Evolutionary conservation across 768 basidiomycete genomes (phyloP), one percentile per base, ranked within the genome.

Genomic region (Grammothele lineata): DNA sequence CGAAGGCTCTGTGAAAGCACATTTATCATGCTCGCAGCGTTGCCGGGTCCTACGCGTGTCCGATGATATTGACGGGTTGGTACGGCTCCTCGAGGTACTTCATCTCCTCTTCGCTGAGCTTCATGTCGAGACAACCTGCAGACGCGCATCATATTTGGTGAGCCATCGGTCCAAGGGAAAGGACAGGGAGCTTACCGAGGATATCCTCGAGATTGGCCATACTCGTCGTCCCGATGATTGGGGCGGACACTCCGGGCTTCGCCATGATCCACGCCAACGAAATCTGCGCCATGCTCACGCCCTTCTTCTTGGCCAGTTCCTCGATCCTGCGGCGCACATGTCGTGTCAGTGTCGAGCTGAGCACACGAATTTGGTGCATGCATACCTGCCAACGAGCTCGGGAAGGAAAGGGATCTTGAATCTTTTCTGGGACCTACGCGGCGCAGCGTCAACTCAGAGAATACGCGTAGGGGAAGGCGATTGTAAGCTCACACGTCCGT

Each of bases 51-150:
- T n/a, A n/a, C n/a, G n/a, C n/a, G 57, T 78, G 76, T 11, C 80
- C 77, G n/a, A 74, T 57, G 8, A 78, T 62, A 1, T 48, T 50
- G 43, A 67, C 66, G 0, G 78, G 66, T 40, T 60, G 35, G 66
- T 85, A 83, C 0, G 75, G 70, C 50, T 77, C 72, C 45, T 76
- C 73, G 22, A 85, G 70, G 43, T 69, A 70, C 61, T 75, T 71
- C 37, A 77, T 62, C 55, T 85, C 82, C n/a, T 82, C 80, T 1
- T 69, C 65, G 1, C 73, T 72, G 35, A 85, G 67, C 40, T 70
- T 66, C 25, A 82, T 50, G 40, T 79, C 54, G 15, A 10, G 76
- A 9, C 25, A 40, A 17, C 27, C 48, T 49, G 26, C 35, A 9
- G n/a, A 36, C 8, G 17, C 35, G 18, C 7, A 36, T 6, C 65